These are phyloP conservation scores for Oidiodendron maius DNA, from an alignment of 495 filamentous ascomycete genomes.

Conservation along the genomic window DNA sequence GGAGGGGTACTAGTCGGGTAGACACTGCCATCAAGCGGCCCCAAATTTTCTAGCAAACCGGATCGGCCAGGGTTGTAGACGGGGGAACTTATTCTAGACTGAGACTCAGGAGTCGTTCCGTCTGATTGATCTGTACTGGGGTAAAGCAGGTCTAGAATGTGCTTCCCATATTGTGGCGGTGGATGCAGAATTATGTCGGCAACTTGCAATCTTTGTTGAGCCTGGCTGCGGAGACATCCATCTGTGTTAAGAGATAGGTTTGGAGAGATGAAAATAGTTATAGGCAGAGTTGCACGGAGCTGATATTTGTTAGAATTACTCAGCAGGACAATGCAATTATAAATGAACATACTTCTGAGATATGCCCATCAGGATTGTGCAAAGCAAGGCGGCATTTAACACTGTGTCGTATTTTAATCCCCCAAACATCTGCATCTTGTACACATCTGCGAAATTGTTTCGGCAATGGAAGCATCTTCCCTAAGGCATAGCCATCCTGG, in stretches of 20 bases:
- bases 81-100: slow-evolving; percentile 70
- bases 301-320: slow-evolving; percentile 10
- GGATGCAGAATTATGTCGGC: slow-evolving; percentile 47
- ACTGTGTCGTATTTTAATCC: slow-evolving; percentile 85
- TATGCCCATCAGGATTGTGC: slow-evolving; percentile 88
- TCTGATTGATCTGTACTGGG: slow-evolving; percentile 71
- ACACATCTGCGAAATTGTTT: slow-evolving; percentile 71
- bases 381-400: slow-evolving; percentile 79
- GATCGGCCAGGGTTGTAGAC: slow-evolving; percentile 67
- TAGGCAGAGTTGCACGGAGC: slow-evolving; percentile 78
- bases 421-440: slow-evolving; percentile 76
- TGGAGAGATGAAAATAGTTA: slow-evolving; percentile 91
- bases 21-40: slow-evolving; percentile 24
- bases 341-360: slow-evolving; percentile 62
- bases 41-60: slow-evolving; percentile 73
- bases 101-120: slow-evolving; percentile 65
- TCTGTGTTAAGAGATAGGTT: slow-evolving; percentile 78
- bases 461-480: slow-evolving; percentile 63
- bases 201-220: slow-evolving; percentile 33
- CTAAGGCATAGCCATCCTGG: slow-evolving; percentile 70
- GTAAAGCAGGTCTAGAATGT: slow-evolving; percentile 83
- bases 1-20: slow-evolving; percentile 45
- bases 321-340: neutral
- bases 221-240: slow-evolving; percentile 60
- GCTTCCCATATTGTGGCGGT: slow-evolving; percentile 83